Base-by-base conservation (phyloP, 2,329 filamentous ascomycete genomes). In the Elsinoe australis region DNA sequence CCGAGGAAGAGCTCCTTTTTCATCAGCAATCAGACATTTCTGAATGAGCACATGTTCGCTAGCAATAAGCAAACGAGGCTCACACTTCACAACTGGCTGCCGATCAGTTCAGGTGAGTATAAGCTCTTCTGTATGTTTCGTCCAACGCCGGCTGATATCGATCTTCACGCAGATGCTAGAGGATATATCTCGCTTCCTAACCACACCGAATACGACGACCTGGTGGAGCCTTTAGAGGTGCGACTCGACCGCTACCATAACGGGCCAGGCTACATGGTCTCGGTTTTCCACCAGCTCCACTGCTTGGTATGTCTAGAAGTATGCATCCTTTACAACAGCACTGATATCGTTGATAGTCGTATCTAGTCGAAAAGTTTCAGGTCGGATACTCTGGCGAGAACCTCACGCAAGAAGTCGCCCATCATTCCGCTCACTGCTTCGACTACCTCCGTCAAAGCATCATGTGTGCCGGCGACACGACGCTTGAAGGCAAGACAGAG, bases 251-350 rank as follows among this genome's bases (percentile, higher is more conserved):
- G 29, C 5, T 32, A n/a, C 29, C 29, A 32, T 15, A 15, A 32
- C 5, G 29, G 29, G n/a, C 29, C 29, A 32, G 29, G 29, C 50
- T 65, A 63, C 54, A 58, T 58, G 36, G 56, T 59, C 29, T 57
- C 59, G 9, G 44, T 64, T 34, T 65, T 60, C 53, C 62, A 64
- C 50, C 60, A 64, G 41, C 50, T 64, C 32, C 61, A 64, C 48
- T 65, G 62, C 42, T 55, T 65, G 1, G 42, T 39, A 47, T 52
- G 19, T 59, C 53, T 45, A 51, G n/a, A n/a, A n/a, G n/a, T n/a
- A n/a, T n/a, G n/a, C n/a, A n/a, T n/a, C n/a, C n/a, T n/a, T n/a
- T n/a, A n/a, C n/a, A n/a, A n/a, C n/a, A n/a, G n/a, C n/a, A n/a
- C n/a, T n/a, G n/a, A n/a, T n/a, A n/a, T n/a, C 52, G 17, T 51